Base-by-base conservation (phyloP, 768 basidiomycete species). In the Lentinus brumalis region DNA sequence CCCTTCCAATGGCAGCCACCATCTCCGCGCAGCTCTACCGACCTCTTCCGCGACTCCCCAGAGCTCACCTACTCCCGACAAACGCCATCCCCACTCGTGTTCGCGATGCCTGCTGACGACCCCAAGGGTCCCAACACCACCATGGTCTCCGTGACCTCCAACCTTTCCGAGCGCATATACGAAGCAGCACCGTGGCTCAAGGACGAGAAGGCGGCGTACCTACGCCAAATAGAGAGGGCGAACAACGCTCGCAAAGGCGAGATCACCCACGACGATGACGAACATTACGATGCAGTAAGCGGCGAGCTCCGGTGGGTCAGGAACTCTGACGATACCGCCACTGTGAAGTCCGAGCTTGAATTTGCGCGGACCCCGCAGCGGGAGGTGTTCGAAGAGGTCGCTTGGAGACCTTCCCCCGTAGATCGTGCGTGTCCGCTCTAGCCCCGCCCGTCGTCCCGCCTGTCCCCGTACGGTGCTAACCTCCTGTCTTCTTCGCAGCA, bases 41-140 rank as follows among this genome's bases (percentile, higher is more conserved):
- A 56, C n/a, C 47, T 16, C 30, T 45, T 56, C 7, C 63, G 53
- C 11, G 47, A 41, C 16, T 61, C 56, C 8, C 30, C 53, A 32
- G 53, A 60, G 42, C 30, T 46, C 21, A 53, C n/a, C 39, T 40
- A 29, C 57, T 44, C 47, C 14, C 62, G 55, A 41, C 50, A 57
- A 26, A 61, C 67, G 15, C 70, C 70, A 5, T 70, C 70, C 7
- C 69, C 70, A 1, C 66, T 70, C 55, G 56, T 67, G 7, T 71
- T 71, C 59, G 54, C 67, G n/a, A 42, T 59, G 32, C 66, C 66
- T 6, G 55, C 63, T 8, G 59, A 65, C n/a, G 41, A 62, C 32
- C 42, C 45, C 45, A 39, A 56, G 5, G 46, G 40, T 8, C 46
- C 49, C 29, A 50, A 50, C 53, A 16, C 45, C 53, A 55, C 44